Base-by-base conservation (phyloP, 2,329 filamentous ascomycete genomes). In the Mycocentrospora acerina region DNA sequence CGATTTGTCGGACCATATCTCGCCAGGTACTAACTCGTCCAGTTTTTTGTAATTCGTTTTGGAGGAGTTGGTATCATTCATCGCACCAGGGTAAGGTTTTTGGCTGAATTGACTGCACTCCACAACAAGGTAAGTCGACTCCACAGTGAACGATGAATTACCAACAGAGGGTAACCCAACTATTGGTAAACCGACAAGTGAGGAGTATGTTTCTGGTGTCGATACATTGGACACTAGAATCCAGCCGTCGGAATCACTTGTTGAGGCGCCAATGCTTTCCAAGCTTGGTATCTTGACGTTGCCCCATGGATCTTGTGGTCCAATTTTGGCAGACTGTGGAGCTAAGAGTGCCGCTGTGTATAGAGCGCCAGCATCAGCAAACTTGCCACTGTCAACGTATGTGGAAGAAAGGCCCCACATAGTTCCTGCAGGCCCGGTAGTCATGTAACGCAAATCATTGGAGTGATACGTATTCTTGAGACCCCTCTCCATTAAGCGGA, bases 221-320 rank as follows among this genome's bases (percentile, higher is more conserved):
- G 35, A 34, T 3, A 46, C 38, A 6, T 37, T 24, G 4, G 14
- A 7, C 37, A 7, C 37, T 19, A 3, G 14, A 7, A 53, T 32
- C 62, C 62, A 67, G 0, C 52, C 56, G n/a, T 48, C 31, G 1
- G 38, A n/a, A 24, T 58, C 42, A 11, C 37, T 8, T 11, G 10
- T 31, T 0, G 46, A 40, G 0, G 11, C 13, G n/a, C 47, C 46
- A 5, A 59, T 14, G 0, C 26, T 12, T 3, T 55, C 48, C 4
- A 60, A n/a, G 3, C 25, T 42, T 3, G 59, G 64, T 6, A 69
- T 59, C 25, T 66, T 66, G 18, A 67, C 46, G 30, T 68, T 69
- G 2, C 59, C 60, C 63, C 64, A 69, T 2, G 41, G 29, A 32
- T 67, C 64, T 14, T 41, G 24, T 3, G 51, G 44, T 7, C 60